Base-by-base conservation (phyloP, 257 asterid genomes). In the Nicotiana undulata region DNA sequence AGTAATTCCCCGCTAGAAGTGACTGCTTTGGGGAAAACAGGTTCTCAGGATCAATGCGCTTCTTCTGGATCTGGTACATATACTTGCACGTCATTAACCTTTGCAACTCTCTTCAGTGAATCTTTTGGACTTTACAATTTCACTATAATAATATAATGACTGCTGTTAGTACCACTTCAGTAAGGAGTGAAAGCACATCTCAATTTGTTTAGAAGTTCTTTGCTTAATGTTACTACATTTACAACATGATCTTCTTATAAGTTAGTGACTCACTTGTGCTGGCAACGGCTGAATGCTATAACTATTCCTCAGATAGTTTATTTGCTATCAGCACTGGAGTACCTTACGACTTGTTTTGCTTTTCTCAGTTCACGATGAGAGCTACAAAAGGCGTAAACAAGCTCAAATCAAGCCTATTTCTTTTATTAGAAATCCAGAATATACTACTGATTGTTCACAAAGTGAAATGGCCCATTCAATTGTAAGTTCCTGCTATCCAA, bases 21-120 rank as follows among this genome's bases (percentile, higher is more conserved):
- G 79, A 22, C 84, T 66, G 83, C 86, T 65, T 81, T 87, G 89
- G 90, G 81, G 63, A 89, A 86, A 83, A 61, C 94, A 15, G 82
- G 59, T 61, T 89, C 94, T 75, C 92, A 85, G 79, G 94, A 89
- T 84, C 96, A 87, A 52, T 79, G 86, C 9, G 85, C 88, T 79
- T 93, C 95, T 13, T 86, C 95, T 28, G 94, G 87, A 81, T 89
- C 94, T 31, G 93, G 95, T 90, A 88, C 56, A 75, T 63, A 55
- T 32, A 16, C 52, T 32, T 53, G 58, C 44, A 46, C 8, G 10
- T 9, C 58, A 51, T 9, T 70, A 61, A 56, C 12, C 28, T 20
- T 56, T 32, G 66, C 16, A 53, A 11, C 37, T 78, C 61, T 29
- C 46, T 40, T 64, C 74, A 16, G 37, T 31, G 32, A 26, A 28